Conservation (phyloP, 2,329 filamentous ascomycete genomes). For the Sclerotinia spermophila region DNA sequence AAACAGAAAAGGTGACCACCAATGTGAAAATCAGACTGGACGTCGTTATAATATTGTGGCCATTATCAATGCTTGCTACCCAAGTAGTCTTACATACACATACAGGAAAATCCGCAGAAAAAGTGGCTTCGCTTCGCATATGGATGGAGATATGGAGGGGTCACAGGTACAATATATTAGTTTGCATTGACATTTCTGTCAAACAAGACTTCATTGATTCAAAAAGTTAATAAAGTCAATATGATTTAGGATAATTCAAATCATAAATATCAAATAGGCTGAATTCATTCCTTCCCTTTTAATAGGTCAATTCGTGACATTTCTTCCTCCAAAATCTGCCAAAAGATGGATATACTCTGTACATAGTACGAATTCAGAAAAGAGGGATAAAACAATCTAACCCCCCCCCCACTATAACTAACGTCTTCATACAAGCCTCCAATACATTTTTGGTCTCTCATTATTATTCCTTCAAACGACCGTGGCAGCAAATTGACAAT, state of each 20-base stretch:
- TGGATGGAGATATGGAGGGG: neutral
- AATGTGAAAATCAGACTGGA: neutral
- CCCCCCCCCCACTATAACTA: conserved; percentile 7
- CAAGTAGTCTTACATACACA: too few species aligned
- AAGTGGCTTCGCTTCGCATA: neutral
- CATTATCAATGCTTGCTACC: neutral
- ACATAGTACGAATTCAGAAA: neutral
- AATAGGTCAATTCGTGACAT: neutral
- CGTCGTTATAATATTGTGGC: neutral
- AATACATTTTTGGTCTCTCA: neutral
- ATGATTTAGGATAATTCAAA: neutral
- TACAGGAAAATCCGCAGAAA: neutral
- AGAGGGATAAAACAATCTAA: neutral
- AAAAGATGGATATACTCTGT: too few species aligned
- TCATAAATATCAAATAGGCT: neutral
- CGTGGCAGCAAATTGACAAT: neutral
- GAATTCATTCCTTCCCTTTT: neutral
- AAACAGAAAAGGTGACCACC: neutral
- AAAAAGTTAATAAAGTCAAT: neutral
- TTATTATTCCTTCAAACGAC: neutral
- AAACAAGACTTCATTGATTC: neutral
- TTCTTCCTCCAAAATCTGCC: neutral
- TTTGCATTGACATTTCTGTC: neutral
- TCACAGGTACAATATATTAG: neutral
- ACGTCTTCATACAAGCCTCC: neutral